A percentile compares a stretch with the other conserved stretches of the same genome.
Evolutionary conservation across 2,329 filamentous ascomycete genomes (phyloP).

Genomic region (Amauroascus verrucosus): DNA sequence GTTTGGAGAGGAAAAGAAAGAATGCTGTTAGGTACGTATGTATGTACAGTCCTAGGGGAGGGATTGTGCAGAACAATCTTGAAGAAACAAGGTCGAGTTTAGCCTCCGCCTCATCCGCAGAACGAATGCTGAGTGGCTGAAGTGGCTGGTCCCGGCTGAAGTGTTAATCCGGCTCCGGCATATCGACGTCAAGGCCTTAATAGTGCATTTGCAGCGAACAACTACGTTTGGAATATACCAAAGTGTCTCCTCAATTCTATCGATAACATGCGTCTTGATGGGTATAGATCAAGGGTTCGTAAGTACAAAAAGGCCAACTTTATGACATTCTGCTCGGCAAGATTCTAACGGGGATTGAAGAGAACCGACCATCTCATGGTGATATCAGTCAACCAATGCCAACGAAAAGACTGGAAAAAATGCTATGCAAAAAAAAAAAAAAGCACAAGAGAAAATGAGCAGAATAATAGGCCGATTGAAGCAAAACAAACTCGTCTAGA

Average conservation of each 20-base stretch:
- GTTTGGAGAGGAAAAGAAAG: not conserved
- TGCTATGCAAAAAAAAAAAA: slow-evolving; percentile 6
- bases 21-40: too few relatives aligned
- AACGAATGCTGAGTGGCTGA: not conserved
- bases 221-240: not conserved
- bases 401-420: not conserved
- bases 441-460: not conserved
- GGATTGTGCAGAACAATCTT: not conserved
- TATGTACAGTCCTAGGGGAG: not conserved
- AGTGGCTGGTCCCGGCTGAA: not conserved
- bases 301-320: not conserved
- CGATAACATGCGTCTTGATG: not conserved
- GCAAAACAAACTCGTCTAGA: slow-evolving; percentile 7
- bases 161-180: not conserved
- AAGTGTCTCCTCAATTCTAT: slow-evolving; percentile 1
- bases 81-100: not conserved
- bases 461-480: not conserved
- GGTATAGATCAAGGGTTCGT: not conserved
- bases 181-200: not conserved
- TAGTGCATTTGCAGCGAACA: not conserved
- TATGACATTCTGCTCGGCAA: not conserved
- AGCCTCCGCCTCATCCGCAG: not conserved
- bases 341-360: not conserved
- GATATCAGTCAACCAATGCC: not conserved
- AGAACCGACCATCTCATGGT: not conserved